Evolutionary conservation across 352 stramenopile species (phyloP).

Genomic region (Saprolegnia diclina): DNA sequence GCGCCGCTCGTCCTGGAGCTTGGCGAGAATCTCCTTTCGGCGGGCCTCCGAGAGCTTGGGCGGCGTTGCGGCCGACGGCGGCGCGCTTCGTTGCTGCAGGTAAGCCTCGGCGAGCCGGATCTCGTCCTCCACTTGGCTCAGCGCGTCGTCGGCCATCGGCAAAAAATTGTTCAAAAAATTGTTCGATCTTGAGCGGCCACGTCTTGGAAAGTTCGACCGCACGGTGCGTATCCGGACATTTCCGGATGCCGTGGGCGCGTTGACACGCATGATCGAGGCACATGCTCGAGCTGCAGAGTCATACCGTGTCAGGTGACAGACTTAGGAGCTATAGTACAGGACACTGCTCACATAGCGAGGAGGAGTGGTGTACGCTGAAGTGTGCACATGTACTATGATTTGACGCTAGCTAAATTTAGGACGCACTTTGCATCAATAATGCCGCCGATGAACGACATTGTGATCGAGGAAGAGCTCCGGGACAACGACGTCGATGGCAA

Average conservation of each 20-base stretch:
- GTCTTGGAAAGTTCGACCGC: background rate
- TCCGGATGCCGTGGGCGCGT: background rate
- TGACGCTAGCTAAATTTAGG: background rate
- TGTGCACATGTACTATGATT: no score
- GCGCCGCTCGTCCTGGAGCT: conserved; percentile 47
- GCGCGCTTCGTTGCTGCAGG: conserved; percentile 31
- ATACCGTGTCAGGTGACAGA: no score
- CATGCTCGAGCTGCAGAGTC: no score
- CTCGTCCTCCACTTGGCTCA: conserved; percentile 63
- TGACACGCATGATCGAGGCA: background rate
- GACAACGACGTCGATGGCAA: background rate
- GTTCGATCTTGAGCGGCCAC: conserved; percentile 7
- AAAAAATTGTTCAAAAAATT: conserved; percentile 2
- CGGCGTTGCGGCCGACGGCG: background rate
- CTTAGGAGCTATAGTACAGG: no score
- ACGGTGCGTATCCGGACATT: background rate
- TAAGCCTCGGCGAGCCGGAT: conserved; percentile 58
- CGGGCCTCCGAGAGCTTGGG: conserved; percentile 43
- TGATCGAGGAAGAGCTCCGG: conserved; percentile 17
- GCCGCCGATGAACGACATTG: background rate
- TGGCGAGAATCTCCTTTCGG: conserved; percentile 55
- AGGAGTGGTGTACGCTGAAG: no score
- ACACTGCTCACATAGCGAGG: no score
- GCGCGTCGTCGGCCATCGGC: conserved; percentile 28
- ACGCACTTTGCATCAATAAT: no score